phyloP scores from a whole-genome alignment of 106 monocot species.

The Dendrobium huoshanense region DNA sequence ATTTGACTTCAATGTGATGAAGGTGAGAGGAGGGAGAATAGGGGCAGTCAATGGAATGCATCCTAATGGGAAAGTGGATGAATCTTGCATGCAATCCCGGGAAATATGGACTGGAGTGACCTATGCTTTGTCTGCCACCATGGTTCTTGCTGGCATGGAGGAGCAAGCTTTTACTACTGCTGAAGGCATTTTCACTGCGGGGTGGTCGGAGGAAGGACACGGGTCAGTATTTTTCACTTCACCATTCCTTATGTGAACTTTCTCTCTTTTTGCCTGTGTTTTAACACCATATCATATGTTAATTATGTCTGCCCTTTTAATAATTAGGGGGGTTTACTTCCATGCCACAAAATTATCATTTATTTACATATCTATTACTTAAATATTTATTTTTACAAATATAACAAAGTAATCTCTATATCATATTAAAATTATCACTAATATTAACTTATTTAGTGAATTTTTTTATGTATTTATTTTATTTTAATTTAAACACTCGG shows the following conservation, averaged over 20 bases:
- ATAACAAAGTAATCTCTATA: background rate
- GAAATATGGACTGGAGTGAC: slow-evolving; percentile 99
- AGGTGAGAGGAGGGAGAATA: slow-evolving; percentile 80
- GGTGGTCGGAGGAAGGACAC: slow-evolving; percentile 97
- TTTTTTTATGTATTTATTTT: too few species aligned
- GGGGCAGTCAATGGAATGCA: slow-evolving; percentile 98
- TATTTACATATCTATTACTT: too few species aligned
- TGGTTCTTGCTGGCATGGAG: slow-evolving; percentile 91
- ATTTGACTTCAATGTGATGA: slow-evolving; percentile 95
- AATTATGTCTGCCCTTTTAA: too few species aligned
- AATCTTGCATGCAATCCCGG: slow-evolving; percentile 89
- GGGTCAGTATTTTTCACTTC: slow-evolving; percentile 47
- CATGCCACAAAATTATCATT: too few species aligned
- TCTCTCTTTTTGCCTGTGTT: background rate
- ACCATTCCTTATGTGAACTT: too few species aligned
- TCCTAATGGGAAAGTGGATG: slow-evolving; percentile 84
- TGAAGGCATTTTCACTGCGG: slow-evolving; percentile 79
- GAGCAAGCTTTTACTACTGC: slow-evolving; percentile 86
- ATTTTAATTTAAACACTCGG: too few species aligned
- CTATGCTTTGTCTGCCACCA: slow-evolving; percentile 76
- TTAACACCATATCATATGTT: too few species aligned
- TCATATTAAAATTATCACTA: too few species aligned
- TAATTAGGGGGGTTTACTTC: too few species aligned
- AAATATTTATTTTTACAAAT: too few species aligned
- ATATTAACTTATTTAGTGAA: too few species aligned